A percentile compares a stretch with the other conserved stretches of the same genome.
phyloP scores from a whole-genome alignment of 2,329 filamentous ascomycete species.

The Cladobotryum protrusum region DNA sequence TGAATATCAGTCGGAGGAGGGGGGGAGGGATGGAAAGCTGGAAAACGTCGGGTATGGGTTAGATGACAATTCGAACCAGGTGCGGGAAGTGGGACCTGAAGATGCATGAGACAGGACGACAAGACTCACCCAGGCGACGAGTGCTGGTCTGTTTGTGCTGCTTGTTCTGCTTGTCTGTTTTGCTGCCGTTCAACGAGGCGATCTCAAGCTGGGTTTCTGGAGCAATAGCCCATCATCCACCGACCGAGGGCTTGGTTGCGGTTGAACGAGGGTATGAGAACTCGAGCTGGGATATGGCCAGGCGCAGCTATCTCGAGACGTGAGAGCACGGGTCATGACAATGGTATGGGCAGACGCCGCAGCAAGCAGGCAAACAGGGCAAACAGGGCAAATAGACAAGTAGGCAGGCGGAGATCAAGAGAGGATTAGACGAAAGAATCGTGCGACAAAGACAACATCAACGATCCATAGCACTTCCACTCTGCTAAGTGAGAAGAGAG shows the following conservation, averaged over 20 bases:
- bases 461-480: slow-evolving; percentile 1
- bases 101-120: not conserved
- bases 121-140: not conserved
- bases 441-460: slow-evolving; percentile 6
- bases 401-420: no score
- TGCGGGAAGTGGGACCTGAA: not conserved
- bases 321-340: slow-evolving; percentile 1
- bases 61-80: not conserved
- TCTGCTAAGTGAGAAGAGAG: not conserved
- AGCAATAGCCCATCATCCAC: slow-evolving; percentile 1
- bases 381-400: not conserved
- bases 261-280: not conserved
- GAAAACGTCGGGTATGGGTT: not conserved
- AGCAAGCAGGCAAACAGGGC: not conserved
- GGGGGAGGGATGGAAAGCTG: not conserved
- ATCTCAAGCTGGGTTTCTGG: not conserved
- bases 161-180: not conserved
- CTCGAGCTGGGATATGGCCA: not conserved
- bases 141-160: not conserved
- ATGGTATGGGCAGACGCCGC: not conserved
- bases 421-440: not conserved
- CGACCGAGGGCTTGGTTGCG: not conserved
- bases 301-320: not conserved
- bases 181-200: not conserved
- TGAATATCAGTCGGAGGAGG: not conserved